These are phyloP conservation scores for Aristolochia californica DNA, from an alignment of 164 flowering plant species.

Conservation along the genomic window DNA sequence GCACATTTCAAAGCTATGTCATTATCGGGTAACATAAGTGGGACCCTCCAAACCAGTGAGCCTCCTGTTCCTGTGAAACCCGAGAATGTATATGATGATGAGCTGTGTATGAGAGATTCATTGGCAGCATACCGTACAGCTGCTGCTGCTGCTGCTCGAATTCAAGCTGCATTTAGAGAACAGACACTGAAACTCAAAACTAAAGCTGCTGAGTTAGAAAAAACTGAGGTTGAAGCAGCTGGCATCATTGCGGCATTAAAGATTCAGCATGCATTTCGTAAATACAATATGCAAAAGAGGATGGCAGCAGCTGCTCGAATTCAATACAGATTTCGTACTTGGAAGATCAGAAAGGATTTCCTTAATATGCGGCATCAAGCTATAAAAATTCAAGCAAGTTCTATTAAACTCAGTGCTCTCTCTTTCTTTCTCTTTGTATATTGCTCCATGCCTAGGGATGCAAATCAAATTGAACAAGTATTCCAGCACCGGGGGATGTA, in stretches of 20 bases:
- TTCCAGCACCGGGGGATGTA: too few relatives aligned
- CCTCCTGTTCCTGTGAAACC: constrained; percentile 15
- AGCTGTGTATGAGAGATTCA: constrained; percentile 55
- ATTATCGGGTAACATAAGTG: constrained; percentile 70
- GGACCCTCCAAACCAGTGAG: constrained; percentile 38
- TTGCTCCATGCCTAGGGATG: too few relatives aligned
- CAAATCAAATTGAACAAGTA: too few relatives aligned
- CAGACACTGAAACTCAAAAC: constrained; percentile 42
- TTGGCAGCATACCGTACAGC: constrained; percentile 81
- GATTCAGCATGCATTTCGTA: constrained; percentile 83
- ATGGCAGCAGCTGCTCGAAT: constrained; percentile 77
- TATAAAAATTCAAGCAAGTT: constrained; percentile 72
- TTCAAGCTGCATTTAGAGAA: constrained; percentile 80
- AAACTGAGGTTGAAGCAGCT: constrained; percentile 64
- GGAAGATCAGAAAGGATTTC: constrained; percentile 79
- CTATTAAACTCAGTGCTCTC: neutral
- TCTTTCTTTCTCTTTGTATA: neutral
- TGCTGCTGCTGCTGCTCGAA: constrained; percentile 95
- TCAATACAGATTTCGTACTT: constrained; percentile 69
- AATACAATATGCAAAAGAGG: constrained; percentile 40
- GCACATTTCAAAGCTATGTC: constrained; percentile 69
- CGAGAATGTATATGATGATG: constrained; percentile 49
- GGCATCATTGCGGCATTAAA: constrained; percentile 80
- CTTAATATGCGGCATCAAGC: constrained; percentile 71
- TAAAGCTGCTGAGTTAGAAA: constrained; percentile 31